Evolutionary conservation across 345 rosid genomes (phyloP).

Genomic region (Dimocarpus longan): DNA sequence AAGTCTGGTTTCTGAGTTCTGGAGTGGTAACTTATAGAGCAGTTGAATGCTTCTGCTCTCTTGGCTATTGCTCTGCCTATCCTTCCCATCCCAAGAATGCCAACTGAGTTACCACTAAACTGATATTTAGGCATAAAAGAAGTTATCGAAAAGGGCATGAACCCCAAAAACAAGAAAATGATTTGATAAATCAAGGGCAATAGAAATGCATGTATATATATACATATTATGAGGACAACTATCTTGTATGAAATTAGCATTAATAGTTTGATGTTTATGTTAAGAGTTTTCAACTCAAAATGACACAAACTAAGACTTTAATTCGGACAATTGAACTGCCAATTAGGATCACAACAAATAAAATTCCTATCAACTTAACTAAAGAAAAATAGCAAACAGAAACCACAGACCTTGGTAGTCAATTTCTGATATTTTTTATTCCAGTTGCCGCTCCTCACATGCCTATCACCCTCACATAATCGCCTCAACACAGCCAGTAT

Average conservation of each 20-base stretch:
- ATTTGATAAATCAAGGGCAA: too few relatives aligned
- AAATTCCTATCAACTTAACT: neutral
- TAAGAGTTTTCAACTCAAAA: neutral
- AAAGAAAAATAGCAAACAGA: neutral
- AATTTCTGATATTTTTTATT: conserved; percentile 34
- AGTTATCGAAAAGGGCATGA: neutral
- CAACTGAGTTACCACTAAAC: conserved; percentile 69
- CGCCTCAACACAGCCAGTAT: conserved; percentile 50
- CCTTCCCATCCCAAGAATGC: conserved; percentile 72
- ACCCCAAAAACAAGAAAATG: neutral
- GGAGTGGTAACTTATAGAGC: conserved; percentile 61
- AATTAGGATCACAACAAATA: neutral
- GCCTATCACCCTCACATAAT: conserved; percentile 47
- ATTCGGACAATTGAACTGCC: neutral
- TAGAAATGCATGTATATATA: too few relatives aligned
- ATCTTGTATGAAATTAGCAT: too few relatives aligned
- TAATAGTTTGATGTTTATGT: too few relatives aligned
- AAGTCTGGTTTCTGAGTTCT: conserved; percentile 49
- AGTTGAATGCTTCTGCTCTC: conserved; percentile 75
- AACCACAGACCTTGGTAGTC: conserved; percentile 46
- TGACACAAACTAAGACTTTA: neutral
- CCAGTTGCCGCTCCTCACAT: conserved; percentile 55
- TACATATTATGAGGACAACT: too few relatives aligned
- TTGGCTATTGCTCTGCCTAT: conserved; percentile 68
- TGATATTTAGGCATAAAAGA: conserved; percentile 28